These are phyloP conservation scores for Sabuloglossum arenarium DNA, from an alignment of 495 filamentous ascomycete genomes.

Conservation along the genomic window DNA sequence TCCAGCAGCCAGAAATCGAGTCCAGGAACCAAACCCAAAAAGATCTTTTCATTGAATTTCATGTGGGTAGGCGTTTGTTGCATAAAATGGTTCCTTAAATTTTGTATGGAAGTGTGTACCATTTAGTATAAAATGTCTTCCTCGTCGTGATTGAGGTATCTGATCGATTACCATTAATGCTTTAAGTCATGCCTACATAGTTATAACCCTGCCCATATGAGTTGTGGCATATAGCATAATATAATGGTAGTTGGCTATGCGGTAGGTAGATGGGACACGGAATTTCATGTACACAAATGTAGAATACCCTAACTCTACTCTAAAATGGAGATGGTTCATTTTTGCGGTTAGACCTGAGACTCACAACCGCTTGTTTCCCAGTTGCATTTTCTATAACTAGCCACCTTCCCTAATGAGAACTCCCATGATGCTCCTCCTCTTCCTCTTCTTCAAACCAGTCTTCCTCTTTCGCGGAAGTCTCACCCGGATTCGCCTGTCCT, in stretches of 20 bases:
- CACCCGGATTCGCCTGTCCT: conserved; percentile 43
- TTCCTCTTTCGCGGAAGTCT: conserved; percentile 36
- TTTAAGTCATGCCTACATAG: too few species aligned
- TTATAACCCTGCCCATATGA: too few species aligned
- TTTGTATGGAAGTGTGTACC: too few species aligned
- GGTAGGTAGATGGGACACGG: background rate
- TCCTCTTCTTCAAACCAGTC: conserved; percentile 52
- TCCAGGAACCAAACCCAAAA: too few species aligned
- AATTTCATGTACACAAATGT: background rate
- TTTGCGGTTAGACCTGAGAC: background rate
- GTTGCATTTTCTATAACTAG: background rate
- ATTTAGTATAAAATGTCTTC: too few species aligned
- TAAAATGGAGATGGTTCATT: background rate
- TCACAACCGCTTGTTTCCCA: background rate
- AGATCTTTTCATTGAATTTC: too few species aligned
- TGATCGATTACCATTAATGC: too few species aligned
- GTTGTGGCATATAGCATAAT: background rate
- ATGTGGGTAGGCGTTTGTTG: too few species aligned
- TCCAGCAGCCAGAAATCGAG: too few species aligned
- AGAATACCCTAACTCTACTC: background rate
- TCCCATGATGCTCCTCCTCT: conserved; percentile 21
- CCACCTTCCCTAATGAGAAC: background rate
- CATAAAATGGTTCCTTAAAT: too few species aligned
- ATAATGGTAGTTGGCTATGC: background rate
- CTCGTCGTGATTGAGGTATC: too few species aligned